phyloP scores from a whole-genome alignment of 2,329 filamentous ascomycete species.

The Xylaria arbuscula region DNA sequence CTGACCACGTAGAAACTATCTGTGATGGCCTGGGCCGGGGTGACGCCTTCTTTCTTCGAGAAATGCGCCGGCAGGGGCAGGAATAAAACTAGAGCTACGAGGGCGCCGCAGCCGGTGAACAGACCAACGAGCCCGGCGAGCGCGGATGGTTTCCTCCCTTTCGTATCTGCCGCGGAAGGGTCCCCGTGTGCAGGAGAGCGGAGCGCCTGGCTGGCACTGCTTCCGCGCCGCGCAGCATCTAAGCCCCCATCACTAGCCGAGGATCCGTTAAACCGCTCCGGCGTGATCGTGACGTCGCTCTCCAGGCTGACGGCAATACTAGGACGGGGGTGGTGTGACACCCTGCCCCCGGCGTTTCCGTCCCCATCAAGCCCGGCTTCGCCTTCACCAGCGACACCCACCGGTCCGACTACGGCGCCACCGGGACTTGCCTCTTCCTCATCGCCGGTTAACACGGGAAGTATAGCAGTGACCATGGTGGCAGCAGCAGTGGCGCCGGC shows the following conservation, averaged over 20 bases:
- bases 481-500: conserved; percentile 89
- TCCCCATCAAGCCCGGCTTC: conserved; percentile 21
- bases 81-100: conserved; percentile 84
- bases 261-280: conserved; percentile 63
- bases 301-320: conserved; percentile 75
- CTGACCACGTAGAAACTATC: conserved; percentile 91
- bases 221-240: conserved; percentile 28
- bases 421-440: conserved; percentile 46
- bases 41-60: conserved; percentile 74
- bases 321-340: conserved; percentile 60
- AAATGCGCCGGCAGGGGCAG: conserved; percentile 88
- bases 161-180: conserved; percentile 34
- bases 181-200: background rate
- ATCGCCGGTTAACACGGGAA: conserved; percentile 76
- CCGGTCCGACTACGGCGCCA: conserved; percentile 43
- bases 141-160: conserved; percentile 60
- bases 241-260: conserved; percentile 48
- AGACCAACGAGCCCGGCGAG: conserved; percentile 91
- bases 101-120: conserved; percentile 90
- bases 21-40: conserved; percentile 78
- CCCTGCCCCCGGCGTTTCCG: conserved; percentile 46
- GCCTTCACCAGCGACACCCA: conserved; percentile 38
- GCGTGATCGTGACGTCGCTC: conserved; percentile 81
- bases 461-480: conserved; percentile 96
- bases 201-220: conserved; percentile 39